Evolutionary conservation across 129 eudicot genomes (phyloP).

Genomic region (Scalesia atractyloides): DNA sequence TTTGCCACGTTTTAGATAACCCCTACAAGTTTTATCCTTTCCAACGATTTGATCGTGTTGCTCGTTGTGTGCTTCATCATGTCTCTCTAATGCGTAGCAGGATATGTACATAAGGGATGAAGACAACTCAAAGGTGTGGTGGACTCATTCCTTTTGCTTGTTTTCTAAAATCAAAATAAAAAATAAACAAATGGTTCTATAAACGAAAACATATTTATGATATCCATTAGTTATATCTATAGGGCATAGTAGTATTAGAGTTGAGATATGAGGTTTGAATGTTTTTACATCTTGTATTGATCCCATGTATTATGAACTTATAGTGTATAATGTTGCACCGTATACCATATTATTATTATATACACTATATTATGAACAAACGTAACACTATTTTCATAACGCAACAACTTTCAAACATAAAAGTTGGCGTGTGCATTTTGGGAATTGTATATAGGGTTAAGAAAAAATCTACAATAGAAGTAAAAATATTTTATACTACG

Average conservation of each 20-base stretch:
- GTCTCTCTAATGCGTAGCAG: constrained; percentile 26
- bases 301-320: no score
- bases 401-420: no score
- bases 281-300: not conserved
- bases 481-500: no score
- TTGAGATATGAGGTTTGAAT: not conserved
- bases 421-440: no score
- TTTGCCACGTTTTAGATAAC: constrained; percentile 33
- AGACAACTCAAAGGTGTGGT: constrained; percentile 25
- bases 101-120: constrained; percentile 24
- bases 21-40: constrained; percentile 13
- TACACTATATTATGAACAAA: no score
- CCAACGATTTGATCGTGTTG: constrained; percentile 17
- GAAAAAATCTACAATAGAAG: no score
- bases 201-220: not conserved
- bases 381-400: no score
- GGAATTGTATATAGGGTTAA: no score
- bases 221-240: constrained; percentile 1
- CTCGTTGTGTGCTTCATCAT: constrained; percentile 28
- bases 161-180: not conserved
- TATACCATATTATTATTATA: no score
- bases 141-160: constrained; percentile 6
- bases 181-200: not conserved
- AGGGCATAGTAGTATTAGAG: not conserved
- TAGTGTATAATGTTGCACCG: no score